Evolutionary conservation across 306 rosid genomes (phyloP), one percentile per base, ranked within the genome.

Genomic region (Dalbergia cochinchinensis): DNA sequence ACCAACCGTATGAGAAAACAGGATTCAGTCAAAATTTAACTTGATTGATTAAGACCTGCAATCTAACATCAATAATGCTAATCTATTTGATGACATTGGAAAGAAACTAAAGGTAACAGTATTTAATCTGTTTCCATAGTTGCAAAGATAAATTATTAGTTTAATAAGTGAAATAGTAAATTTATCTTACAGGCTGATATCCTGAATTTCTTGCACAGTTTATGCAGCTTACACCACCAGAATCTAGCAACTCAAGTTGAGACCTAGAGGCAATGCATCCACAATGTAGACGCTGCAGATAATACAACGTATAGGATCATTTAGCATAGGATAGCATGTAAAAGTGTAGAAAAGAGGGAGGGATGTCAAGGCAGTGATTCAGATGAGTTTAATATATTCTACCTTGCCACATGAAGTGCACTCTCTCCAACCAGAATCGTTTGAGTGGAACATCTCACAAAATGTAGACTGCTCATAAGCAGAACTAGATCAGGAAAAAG

Each of bases 381-480:
- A 26, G 41, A 42, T 41, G 62, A 22, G 20, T 69, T 48, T 20
- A 31, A 54, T 37, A 47, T 34, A 67, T 15, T 65, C 83, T 82
- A 93, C 99, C 99, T 93, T 95, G 84, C 94, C 89, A 80, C 99
- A 95, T 19, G 78, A 71, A 33, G 81, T 48, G 78, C 99, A 95
- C 54, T 95, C 92, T 83, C 99, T 90, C 99, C 99, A 95, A 74
- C 99, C 98, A 67, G 99, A 88, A 78, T 93, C 99, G 19, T 86
- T 79, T 10, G 91, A 79, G 76, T 95, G 99, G 83, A 86, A 95
- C n/a, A 84, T 66, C 58, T 90, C 90, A 80, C 99, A 95, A 85
- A 84, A 95, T 6, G 82, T 45, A 26, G 91, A 90, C 79, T 95
- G 89, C 84, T 95, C 99, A 78, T 91, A 93, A 6, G 91, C 97